Evolutionary conservation across 2,329 filamentous ascomycete species (phyloP).

Genomic region (Bipolaris gigantea): DNA sequence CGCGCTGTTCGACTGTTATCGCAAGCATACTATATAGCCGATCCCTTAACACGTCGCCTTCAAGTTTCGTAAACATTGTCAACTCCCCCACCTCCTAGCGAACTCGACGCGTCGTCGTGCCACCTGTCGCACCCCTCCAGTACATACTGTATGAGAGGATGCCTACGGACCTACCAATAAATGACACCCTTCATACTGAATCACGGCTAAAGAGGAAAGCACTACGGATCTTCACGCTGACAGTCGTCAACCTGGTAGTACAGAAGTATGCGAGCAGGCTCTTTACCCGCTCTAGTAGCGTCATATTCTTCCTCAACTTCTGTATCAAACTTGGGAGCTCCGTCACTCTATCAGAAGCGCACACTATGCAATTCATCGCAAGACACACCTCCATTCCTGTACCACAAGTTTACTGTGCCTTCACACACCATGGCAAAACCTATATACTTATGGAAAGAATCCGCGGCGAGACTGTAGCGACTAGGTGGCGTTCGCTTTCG

Average conservation of each 20-base stretch:
- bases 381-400: conserved; percentile 51
- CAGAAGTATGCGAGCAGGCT: not conserved
- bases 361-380: conserved; percentile 47
- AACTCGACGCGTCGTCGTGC: too few species aligned
- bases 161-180: too few species aligned
- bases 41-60: too few species aligned
- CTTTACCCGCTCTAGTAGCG: not conserved
- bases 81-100: too few species aligned
- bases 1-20: too few species aligned
- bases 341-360: conserved; percentile 1
- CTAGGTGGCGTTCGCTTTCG: too few species aligned
- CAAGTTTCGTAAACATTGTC: too few species aligned
- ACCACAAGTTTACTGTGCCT: conserved; percentile 51
- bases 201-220: not conserved
- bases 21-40: too few species aligned
- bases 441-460: conserved; percentile 54
- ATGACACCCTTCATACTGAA: too few species aligned
- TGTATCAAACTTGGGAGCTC: not conserved
- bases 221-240: not conserved
- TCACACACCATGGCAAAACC: conserved; percentile 43
- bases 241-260: not conserved
- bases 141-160: too few species aligned
- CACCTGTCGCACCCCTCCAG: too few species aligned
- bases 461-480: conserved; percentile 19
- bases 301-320: too few species aligned